Conservation (phyloP, 2,329 filamentous ascomycete species). For the Pseudofabraea citricarpa region DNA sequence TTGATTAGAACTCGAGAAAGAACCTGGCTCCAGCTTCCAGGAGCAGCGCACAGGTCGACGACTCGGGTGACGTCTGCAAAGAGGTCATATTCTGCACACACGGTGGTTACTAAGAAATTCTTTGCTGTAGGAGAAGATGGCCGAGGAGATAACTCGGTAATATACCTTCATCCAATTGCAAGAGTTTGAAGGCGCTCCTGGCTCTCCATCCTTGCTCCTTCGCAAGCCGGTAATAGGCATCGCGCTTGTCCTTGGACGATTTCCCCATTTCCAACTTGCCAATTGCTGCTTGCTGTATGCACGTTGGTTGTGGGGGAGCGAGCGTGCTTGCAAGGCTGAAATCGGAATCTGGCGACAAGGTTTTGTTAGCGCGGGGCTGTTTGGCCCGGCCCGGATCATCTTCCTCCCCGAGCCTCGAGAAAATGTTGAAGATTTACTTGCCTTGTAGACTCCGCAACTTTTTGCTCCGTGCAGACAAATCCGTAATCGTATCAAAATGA, state of each 20-base stretch:
- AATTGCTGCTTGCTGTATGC: too few relatives aligned
- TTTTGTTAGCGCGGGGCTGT: slow-evolving; percentile 15
- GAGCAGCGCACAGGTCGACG: slow-evolving; percentile 92
- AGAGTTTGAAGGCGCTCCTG: slow-evolving; percentile 91
- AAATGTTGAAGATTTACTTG: background rate
- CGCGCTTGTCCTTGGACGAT: slow-evolving; percentile 97
- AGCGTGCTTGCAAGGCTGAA: slow-evolving; percentile 16
- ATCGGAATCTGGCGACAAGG: too few relatives aligned
- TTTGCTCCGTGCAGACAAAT: background rate
- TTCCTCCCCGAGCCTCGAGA: background rate
- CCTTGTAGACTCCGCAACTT: background rate
- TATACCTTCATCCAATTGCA: slow-evolving; percentile 83
- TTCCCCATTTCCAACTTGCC: slow-evolving; percentile 61
- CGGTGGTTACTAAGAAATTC: too few relatives aligned
- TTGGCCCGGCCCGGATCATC: background rate
- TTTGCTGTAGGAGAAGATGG: too few relatives aligned
- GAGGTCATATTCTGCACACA: slow-evolving; percentile 85
- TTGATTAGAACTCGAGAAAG: slow-evolving; percentile 90
- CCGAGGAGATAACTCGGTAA: too few relatives aligned
- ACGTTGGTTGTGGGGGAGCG: slow-evolving; percentile 1
- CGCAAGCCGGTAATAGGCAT: slow-evolving; percentile 94
- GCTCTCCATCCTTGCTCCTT: slow-evolving; percentile 99
- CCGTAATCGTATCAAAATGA: slow-evolving; percentile 14
- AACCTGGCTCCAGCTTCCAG: slow-evolving; percentile 96
- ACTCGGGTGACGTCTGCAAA: slow-evolving; percentile 88